Conservation (phyloP, 1,139 yeast species). For the Pichia sp. region DNA sequence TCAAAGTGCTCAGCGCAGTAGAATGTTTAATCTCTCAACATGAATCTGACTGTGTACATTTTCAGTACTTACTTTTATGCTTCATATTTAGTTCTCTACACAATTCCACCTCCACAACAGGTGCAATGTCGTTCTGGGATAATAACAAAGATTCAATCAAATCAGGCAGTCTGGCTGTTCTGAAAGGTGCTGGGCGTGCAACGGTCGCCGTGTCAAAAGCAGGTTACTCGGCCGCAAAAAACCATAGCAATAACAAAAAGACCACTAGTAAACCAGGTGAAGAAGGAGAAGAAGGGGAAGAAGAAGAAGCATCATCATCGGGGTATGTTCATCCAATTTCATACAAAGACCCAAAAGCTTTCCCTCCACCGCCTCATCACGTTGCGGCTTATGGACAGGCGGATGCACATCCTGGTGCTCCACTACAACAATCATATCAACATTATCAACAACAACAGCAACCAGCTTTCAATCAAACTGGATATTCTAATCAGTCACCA, state of each 20-base stretch:
- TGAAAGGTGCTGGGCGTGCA: constrained; percentile 45
- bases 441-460: constrained; percentile 7
- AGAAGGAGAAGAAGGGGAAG: constrained; percentile 22
- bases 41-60: neutral
- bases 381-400: constrained; percentile 20
- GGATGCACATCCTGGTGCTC: constrained; percentile 1
- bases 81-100: too few relatives aligned
- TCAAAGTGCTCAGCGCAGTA: neutral
- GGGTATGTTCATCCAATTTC: constrained; percentile 9
- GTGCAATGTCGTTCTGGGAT: constrained; percentile 44
- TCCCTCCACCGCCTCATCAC: constrained; percentile 37
- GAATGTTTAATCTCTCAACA: too few relatives aligned
- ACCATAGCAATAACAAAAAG: constrained; percentile 26
- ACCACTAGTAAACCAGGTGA: neutral
- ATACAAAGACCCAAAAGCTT: constrained; percentile 28
- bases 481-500: too few relatives aligned
- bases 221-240: constrained; percentile 44
- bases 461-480: constrained; percentile 5
- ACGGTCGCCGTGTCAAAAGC: constrained; percentile 39
- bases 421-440: constrained; percentile 9
- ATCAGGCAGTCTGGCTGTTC: constrained; percentile 41
- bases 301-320: constrained; percentile 15
- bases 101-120: neutral
- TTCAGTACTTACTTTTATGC: too few relatives aligned
- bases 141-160: constrained; percentile 45